Evolutionary conservation across 495 filamentous ascomycete genomes (phyloP).

Genomic region (Penicillium cataractarum): DNA sequence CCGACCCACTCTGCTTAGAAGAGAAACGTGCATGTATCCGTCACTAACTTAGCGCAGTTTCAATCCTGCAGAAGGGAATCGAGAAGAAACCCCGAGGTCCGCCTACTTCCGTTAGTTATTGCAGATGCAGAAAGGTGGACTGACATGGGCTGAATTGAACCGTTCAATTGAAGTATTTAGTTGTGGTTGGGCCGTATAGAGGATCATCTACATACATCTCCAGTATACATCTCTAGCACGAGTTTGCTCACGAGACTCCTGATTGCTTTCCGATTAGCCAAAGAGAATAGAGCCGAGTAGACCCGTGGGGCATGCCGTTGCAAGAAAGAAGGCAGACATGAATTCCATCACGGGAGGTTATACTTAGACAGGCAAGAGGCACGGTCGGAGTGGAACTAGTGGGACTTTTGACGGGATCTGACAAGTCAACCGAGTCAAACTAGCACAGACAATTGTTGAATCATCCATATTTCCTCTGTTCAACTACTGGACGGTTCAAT

Average conservation of each 20-base stretch:
- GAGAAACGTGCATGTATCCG: not conserved
- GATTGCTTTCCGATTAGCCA: not conserved
- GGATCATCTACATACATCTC: not conserved
- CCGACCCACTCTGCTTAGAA: not conserved
- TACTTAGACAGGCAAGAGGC: not conserved
- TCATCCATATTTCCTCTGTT: not conserved
- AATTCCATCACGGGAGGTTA: not conserved
- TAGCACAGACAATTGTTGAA: not conserved
- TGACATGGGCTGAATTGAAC: not conserved
- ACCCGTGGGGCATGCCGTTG: not conserved
- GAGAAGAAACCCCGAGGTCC: not conserved
- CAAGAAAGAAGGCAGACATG: not conserved
- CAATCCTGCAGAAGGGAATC: conserved; percentile 4
- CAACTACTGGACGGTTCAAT: not conserved
- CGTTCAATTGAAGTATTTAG: not conserved
- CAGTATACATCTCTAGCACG: not conserved
- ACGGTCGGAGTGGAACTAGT: not conserved
- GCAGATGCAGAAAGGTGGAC: not conserved
- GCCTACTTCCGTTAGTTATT: not conserved
- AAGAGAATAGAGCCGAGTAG: not conserved
- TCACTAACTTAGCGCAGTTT: conserved; percentile 1
- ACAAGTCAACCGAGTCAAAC: conserved; percentile 1
- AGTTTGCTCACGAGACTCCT: not conserved
- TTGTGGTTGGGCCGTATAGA: not conserved
- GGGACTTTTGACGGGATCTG: not conserved